Evolutionary conservation across 352 stramenopile species (phyloP).

Genomic region (Pythium myriotylum): DNA sequence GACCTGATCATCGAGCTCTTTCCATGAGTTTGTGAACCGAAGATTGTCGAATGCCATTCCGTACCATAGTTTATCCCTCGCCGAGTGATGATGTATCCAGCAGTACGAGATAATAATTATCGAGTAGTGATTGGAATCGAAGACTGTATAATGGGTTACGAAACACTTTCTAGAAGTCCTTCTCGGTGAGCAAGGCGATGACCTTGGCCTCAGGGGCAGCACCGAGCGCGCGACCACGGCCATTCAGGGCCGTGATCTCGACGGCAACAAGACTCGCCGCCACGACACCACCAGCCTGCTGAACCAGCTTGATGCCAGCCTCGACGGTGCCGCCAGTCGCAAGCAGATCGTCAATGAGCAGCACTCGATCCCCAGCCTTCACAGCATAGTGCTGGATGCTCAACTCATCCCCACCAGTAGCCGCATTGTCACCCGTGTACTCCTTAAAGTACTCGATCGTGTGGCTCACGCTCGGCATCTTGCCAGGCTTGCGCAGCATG

Average conservation of each 20-base stretch:
- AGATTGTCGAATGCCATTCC: neutral
- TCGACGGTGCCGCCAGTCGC: slow-evolving; percentile 95
- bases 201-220: slow-evolving; percentile 44
- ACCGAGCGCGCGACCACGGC: slow-evolving; percentile 50
- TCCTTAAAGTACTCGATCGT: slow-evolving; percentile 94
- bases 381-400: slow-evolving; percentile 87
- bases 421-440: slow-evolving; percentile 86
- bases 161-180: slow-evolving; percentile 54
- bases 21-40: slow-evolving; percentile 3
- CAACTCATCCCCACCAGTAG: slow-evolving; percentile 76
- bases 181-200: slow-evolving; percentile 72
- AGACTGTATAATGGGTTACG: neutral
- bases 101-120: neutral
- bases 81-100: neutral
- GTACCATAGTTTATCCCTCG: slow-evolving; percentile 8
- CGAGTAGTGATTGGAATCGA: neutral
- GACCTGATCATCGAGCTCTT: slow-evolving; percentile 28
- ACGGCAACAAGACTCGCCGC: slow-evolving; percentile 95
- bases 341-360: slow-evolving; percentile 98
- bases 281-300: slow-evolving; percentile 85
- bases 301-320: slow-evolving; percentile 86
- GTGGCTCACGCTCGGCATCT: slow-evolving; percentile 95
- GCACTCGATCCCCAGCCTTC: slow-evolving; percentile 80
- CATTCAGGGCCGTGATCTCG: slow-evolving; percentile 83
- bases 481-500: slow-evolving; percentile 98